phyloP scores from a whole-genome alignment of 768 basidiomycete species.

The Coprinopsis strossmayeri region DNA sequence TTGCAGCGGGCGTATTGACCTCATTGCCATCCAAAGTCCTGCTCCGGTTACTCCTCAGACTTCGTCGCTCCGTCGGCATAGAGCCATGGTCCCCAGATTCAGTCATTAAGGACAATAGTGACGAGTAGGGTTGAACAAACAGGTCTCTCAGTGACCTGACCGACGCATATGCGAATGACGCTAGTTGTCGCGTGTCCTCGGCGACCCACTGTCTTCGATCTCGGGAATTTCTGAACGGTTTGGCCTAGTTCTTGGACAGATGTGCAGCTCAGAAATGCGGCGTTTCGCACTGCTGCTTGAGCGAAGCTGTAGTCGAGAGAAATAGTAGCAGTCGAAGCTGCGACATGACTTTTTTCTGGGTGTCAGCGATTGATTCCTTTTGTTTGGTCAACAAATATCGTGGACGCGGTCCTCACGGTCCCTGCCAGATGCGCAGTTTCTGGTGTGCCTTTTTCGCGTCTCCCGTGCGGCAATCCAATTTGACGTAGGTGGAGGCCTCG shows the following conservation, averaged over 20 bases:
- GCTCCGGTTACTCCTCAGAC: constrained; percentile 15
- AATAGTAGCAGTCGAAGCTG: constrained; percentile 27
- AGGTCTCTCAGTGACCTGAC: too few species aligned
- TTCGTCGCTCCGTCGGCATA: constrained; percentile 2
- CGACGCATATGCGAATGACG: neutral
- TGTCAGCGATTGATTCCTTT: constrained; percentile 31
- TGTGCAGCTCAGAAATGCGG: constrained; percentile 16
- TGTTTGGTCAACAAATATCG: constrained; percentile 25
- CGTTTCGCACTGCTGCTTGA: constrained; percentile 11
- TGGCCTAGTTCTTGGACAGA: constrained; percentile 49
- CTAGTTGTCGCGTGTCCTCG: constrained; percentile 5
- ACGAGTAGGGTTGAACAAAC: too few species aligned
- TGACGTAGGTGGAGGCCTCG: too few species aligned
- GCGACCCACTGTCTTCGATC: constrained; percentile 35
- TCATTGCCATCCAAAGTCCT: too few species aligned
- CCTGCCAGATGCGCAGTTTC: too few species aligned
- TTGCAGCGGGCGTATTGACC: too few species aligned
- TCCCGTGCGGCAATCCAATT: too few species aligned
- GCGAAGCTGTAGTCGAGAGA: constrained; percentile 18
- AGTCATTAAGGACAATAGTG: neutral
- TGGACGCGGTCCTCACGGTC: too few species aligned
- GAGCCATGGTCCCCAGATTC: neutral
- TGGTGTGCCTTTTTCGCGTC: too few species aligned
- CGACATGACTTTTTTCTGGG: constrained; percentile 39
- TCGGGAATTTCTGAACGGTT: constrained; percentile 62